Base-by-base conservation (phyloP, 805 yeast genomes). In the Candida maris region DNA sequence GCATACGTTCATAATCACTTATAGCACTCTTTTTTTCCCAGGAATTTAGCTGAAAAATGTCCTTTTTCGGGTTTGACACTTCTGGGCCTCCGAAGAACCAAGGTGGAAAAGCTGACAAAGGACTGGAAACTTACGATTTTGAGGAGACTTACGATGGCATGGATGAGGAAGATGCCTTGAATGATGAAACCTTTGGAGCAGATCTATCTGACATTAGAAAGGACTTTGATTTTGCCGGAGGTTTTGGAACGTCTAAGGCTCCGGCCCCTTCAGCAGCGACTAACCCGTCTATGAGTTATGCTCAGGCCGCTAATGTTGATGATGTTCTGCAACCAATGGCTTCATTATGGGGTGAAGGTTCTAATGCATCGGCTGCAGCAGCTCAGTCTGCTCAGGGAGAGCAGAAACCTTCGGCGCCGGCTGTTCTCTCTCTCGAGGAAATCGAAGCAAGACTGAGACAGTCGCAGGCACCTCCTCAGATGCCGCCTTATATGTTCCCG, bases 121-220 rank as follows among this genome's bases (percentile, higher is more conserved):
- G 52, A 18, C 37, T 51, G 27, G 69, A 70, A 31, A 62, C 74
- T 7, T 69, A 76, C 56, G 88, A 85, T 56, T 87, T 86, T 56
- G 94, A 87, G 51, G 94, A 87, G 22, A 79, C 91, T 14, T 85
- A 84, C 59, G 85, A 79, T 38, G 89, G 91, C 2, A 70, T 81
- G 37, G 94, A 86, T 5, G 85, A 78, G n/a, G 85, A 78, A 39
- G 81, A 86, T 55, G 93, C 83, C 25, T 70, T 81, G 48, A 85
- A 85, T 54, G 85, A 78, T 44, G 88, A 81, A 54, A 85, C 94
- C 1, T 85, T 85, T 61, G 94, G 93, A 19, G 65, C 61, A 27
- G 68, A 64, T 30, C 68, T 67, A 19, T 58, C 65, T 1, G 49
- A 56, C 6, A 46, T 59, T n/a, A 68, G 78, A 35, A 71, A 73